Conservation (phyloP, 108 stramenopile genomes). For the Chaetoceros muelleri region DNA sequence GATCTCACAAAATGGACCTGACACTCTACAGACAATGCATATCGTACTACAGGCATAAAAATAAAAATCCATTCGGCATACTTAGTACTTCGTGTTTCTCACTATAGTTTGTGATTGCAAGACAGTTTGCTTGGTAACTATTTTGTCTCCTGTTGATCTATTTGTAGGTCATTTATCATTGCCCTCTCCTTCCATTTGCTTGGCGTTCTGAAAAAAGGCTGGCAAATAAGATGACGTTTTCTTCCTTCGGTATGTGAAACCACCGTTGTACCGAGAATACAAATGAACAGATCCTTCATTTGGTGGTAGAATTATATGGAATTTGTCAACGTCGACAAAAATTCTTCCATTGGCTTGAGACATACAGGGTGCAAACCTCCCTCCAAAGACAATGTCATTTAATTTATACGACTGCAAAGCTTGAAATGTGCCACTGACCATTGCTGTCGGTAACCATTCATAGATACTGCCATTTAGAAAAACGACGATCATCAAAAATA, state of each 20-base stretch:
- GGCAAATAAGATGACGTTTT: not conserved
- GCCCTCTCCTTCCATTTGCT: too few relatives aligned
- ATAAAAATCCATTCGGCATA: too few relatives aligned
- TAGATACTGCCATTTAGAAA: not conserved
- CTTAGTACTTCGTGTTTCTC: too few relatives aligned
- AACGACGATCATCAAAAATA: too few relatives aligned
- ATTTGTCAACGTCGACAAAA: conserved; percentile 28
- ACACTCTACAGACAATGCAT: too few relatives aligned
- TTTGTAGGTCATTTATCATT: too few relatives aligned
- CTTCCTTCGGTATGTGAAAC: not conserved
- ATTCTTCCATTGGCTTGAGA: conserved; percentile 4
- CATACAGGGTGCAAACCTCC: conserved; percentile 44
- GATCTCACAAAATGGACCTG: too few relatives aligned
- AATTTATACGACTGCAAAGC: conserved; percentile 64
- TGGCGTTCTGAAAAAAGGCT: too few relatives aligned
- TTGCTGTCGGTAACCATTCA: conserved; percentile 9
- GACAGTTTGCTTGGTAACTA: too few relatives aligned
- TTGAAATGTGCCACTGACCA: conserved; percentile 57
- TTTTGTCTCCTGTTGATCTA: too few relatives aligned
- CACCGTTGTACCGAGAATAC: not conserved
- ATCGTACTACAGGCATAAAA: too few relatives aligned
- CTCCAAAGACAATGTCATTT: conserved; percentile 69
- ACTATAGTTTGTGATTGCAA: too few relatives aligned
- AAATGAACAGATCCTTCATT: not conserved
- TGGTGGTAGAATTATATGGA: conserved; percentile 21